phyloP scores from a whole-genome alignment of 2,329 filamentous ascomycete species.

The Exophiala phaeomuriformis region DNA sequence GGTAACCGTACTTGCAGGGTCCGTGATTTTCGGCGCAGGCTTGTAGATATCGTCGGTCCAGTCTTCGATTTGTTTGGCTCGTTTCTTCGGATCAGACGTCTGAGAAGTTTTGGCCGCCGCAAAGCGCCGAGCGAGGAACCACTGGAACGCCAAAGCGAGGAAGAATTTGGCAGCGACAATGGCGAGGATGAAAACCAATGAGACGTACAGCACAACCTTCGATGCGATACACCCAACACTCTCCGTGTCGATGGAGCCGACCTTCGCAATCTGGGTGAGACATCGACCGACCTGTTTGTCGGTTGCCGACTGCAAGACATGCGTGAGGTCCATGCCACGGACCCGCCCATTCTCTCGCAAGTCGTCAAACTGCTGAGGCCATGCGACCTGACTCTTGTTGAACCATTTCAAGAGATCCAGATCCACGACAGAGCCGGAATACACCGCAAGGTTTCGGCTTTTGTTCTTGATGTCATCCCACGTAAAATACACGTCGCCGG shows the following conservation, averaged over 20 bases:
- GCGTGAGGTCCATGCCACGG: conserved; percentile 80
- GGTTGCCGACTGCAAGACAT: conserved; percentile 67
- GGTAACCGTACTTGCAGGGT: conserved; percentile 58
- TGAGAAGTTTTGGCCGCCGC: conserved; percentile 80
- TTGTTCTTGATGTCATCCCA: conserved; percentile 90
- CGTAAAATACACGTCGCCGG: conserved; percentile 88
- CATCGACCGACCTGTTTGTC: conserved; percentile 83
- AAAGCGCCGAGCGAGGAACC: conserved; percentile 86
- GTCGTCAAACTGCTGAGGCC: conserved; percentile 70
- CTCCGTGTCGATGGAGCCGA: conserved; percentile 90
- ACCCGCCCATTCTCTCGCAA: conserved; percentile 65
- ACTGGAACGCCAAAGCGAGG: conserved; percentile 88
- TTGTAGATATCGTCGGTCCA: conserved; percentile 98
- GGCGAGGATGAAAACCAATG: conserved; percentile 80
- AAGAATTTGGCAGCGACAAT: conserved; percentile 80
- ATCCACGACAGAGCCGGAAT: conserved; percentile 88
- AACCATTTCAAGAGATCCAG: conserved; percentile 85
- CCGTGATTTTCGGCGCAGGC: conserved; percentile 72
- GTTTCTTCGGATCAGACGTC: conserved; percentile 69
- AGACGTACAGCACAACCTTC: conserved; percentile 91
- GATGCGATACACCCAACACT: conserved; percentile 96
- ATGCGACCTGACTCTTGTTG: conserved; percentile 68
- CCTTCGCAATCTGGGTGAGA: conserved; percentile 87
- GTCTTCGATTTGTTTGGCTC: conserved; percentile 90
- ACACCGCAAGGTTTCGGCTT: conserved; percentile 85